phyloP scores from a whole-genome alignment of 352 stramenopile genomes.

The Blastocystis hominis region DNA sequence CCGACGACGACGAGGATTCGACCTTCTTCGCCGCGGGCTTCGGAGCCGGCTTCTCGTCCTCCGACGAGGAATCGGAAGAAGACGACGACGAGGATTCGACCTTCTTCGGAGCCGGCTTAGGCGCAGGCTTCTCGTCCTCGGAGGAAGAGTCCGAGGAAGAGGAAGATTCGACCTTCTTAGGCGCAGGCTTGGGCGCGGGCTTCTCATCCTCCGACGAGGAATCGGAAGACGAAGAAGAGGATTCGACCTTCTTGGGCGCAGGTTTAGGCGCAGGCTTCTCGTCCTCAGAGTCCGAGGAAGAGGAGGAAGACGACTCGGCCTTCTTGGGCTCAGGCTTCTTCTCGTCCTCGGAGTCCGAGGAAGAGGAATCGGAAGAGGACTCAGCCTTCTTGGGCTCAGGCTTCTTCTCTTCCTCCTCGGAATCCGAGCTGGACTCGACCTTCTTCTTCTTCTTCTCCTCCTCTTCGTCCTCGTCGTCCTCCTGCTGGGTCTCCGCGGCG shows the following conservation, averaged over 20 bases:
- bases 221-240: not conserved
- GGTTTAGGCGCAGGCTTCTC: conserved; percentile 35
- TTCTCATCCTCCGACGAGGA: conserved; percentile 51
- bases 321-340: conserved; percentile 41
- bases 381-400: conserved; percentile 27
- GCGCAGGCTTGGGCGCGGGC: conserved; percentile 19
- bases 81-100: conserved; percentile 9
- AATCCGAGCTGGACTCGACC: not conserved
- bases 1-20: not conserved
- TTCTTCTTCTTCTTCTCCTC: conserved; percentile 33
- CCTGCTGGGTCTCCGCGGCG: not conserved
- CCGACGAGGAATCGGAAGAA: conserved; percentile 14
- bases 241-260: not conserved
- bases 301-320: conserved; percentile 24
- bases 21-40: conserved; percentile 55
- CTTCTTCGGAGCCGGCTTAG: conserved; percentile 55
- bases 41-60: conserved; percentile 46
- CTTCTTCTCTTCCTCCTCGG: conserved; percentile 38
- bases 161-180: conserved; percentile 32
- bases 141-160: conserved; percentile 4
- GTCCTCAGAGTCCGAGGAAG: conserved; percentile 9
- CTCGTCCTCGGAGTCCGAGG: conserved; percentile 17
- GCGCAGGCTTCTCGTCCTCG: conserved; percentile 51
- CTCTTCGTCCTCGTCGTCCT: not conserved
- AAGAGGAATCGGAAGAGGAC: not conserved